These are phyloP conservation scores for Cicer yamashitae DNA, from an alignment of 306 rosid genomes.

Conservation along the genomic window DNA sequence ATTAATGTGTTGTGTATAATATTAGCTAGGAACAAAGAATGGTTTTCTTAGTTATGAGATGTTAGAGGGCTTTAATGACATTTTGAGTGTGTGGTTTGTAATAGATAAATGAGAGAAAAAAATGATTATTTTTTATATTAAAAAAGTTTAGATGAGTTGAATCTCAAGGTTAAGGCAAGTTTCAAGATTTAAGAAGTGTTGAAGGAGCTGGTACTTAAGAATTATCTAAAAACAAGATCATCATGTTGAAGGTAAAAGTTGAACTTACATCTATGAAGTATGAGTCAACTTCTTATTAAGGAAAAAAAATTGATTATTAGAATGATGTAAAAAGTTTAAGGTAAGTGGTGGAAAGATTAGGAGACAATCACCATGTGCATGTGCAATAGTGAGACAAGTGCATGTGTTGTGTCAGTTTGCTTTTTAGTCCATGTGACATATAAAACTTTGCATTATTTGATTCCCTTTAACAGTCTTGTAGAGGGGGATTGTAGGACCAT, in stretches of 20 bases:
- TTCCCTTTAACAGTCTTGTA: constrained; percentile 61
- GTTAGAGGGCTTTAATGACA: constrained; percentile 40
- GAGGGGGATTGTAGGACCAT: constrained; percentile 61
- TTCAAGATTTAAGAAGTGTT: no score
- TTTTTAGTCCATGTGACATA: constrained; percentile 73
- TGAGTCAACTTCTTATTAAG: no score
- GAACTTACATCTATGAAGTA: no score
- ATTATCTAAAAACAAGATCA: no score
- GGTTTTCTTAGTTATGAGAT: constrained; percentile 41
- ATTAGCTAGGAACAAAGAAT: constrained; percentile 41
- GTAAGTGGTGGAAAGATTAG: constrained; percentile 43
- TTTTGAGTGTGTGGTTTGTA: constrained; percentile 39
- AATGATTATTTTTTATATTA: constrained; percentile 20
- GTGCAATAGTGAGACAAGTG: constrained; percentile 71
- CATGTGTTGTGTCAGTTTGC: constrained; percentile 90
- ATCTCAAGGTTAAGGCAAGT: no score
- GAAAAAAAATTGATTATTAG: constrained; percentile 1
- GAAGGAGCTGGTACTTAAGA: no score
- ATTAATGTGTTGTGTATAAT: constrained; percentile 57
- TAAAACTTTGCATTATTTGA: constrained; percentile 62
- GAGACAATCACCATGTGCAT: constrained; percentile 71
- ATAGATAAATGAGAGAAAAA: background rate
- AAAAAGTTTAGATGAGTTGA: no score
- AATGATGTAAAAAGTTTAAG: constrained; percentile 38
- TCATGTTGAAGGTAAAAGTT: no score